These are phyloP conservation scores for Dinochytrium kinnereticum DNA, from an alignment of 371 early-diverging fungal species.

Conservation along the genomic window DNA sequence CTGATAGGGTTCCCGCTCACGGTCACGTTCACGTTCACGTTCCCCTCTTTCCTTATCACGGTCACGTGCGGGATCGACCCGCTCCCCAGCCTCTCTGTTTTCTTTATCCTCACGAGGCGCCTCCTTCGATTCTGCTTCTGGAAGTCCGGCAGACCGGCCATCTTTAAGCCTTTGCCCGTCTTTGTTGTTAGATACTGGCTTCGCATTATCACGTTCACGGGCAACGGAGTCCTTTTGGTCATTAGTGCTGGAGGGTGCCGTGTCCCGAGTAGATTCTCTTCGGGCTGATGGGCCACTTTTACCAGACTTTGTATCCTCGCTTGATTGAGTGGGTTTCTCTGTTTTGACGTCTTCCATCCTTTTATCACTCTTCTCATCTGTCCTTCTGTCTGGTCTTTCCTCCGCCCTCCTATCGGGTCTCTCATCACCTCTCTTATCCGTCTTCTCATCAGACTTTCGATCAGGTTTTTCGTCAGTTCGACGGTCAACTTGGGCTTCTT, in stretches of 20 bases:
- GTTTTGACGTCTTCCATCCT: background rate
- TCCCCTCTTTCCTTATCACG: background rate
- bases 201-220: slow-evolving; percentile 1
- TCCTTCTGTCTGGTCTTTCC: too few species aligned
- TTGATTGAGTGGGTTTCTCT: background rate
- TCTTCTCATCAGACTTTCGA: background rate
- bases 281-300: too few species aligned
- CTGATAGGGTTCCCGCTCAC: slow-evolving; percentile 34
- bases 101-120: background rate
- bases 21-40: slow-evolving; percentile 25
- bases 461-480: too few species aligned
- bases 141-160: too few species aligned
- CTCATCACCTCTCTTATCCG: background rate
- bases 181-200: too few species aligned
- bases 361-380: background rate
- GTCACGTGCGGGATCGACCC: slow-evolving; percentile 11
- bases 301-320: background rate
- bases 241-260: background rate
- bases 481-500: too few species aligned
- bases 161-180: too few species aligned
- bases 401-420: too few species aligned
- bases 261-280: slow-evolving; percentile 16
- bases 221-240: background rate
- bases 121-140: too few species aligned
- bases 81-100: background rate